Evolutionary conservation across 2,329 filamentous ascomycete species (phyloP).

Genomic region (Fusarium sp.): DNA sequence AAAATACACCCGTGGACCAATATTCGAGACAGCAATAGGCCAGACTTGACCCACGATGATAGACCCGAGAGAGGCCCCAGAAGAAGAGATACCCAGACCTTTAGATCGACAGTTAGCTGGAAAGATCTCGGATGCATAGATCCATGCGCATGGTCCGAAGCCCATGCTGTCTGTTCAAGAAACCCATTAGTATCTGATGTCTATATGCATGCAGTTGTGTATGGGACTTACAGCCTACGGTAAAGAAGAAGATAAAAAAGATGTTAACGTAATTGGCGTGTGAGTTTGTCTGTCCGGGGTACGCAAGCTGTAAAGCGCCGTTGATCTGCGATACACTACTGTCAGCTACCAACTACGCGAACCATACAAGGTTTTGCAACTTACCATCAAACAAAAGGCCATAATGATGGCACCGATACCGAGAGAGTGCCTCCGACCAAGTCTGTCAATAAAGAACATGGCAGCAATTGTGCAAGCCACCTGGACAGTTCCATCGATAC

Average conservation of each 20-base stretch:
- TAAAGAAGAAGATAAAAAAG: slow-evolving; percentile 28
- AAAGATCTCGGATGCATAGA: slow-evolving; percentile 29
- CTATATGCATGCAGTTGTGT: fast-evolving
- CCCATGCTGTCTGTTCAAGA: slow-evolving; percentile 18
- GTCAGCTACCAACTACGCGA: neutral
- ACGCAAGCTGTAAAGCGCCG: slow-evolving; percentile 10
- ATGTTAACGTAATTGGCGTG: slow-evolving; percentile 26
- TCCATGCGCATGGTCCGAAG: slow-evolving; percentile 21
- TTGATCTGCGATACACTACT: neutral
- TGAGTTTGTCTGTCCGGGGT: slow-evolving; percentile 20
- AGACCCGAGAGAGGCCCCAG: slow-evolving; percentile 15
- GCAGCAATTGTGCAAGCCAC: slow-evolving; percentile 25
- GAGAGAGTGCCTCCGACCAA: slow-evolving; percentile 20
- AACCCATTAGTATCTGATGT: neutral
- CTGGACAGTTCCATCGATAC: slow-evolving; percentile 22
- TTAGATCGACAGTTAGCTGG: slow-evolving; percentile 26
- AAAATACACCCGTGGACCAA: slow-evolving; percentile 17
- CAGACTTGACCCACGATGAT: slow-evolving; percentile 26
- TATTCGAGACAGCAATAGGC: slow-evolving; percentile 11
- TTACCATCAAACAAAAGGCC: slow-evolving; percentile 26
- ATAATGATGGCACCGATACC: slow-evolving; percentile 21
- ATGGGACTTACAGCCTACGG: slow-evolving; percentile 10
- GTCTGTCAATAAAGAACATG: slow-evolving; percentile 31
- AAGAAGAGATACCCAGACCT: slow-evolving; percentile 21
- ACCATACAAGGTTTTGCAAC: neutral